phyloP scores from a whole-genome alignment of 208 protist genomes.

The Angomonas ambiguus region DNA sequence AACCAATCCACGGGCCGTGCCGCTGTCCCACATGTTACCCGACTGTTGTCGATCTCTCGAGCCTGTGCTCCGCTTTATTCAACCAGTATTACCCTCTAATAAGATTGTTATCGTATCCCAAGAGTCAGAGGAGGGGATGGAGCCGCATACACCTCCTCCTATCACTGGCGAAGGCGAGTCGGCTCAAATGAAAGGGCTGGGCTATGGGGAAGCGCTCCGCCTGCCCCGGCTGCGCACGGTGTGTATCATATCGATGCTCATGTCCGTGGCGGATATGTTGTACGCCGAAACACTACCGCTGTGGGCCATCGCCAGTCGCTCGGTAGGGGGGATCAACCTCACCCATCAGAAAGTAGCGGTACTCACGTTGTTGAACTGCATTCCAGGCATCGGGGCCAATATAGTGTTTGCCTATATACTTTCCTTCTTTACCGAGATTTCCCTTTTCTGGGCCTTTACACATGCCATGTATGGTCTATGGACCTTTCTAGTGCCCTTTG shows the following conservation, averaged over 20 bases:
- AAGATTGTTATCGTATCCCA: not conserved
- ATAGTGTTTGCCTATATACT: conserved; percentile 33
- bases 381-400: conserved; percentile 46
- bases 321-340: conserved; percentile 35
- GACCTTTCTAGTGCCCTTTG: conserved; percentile 20
- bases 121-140: too few species aligned
- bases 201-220: conserved; percentile 37
- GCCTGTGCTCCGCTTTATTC: not conserved
- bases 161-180: too few species aligned
- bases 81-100: not conserved
- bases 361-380: conserved; percentile 30
- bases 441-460: conserved; percentile 27
- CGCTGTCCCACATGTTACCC: conserved; percentile 8
- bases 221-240: conserved; percentile 28
- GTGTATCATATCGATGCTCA: conserved; percentile 47
- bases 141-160: too few species aligned
- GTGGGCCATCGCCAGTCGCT: conserved; percentile 38
- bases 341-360: conserved; percentile 29
- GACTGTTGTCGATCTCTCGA: not conserved
- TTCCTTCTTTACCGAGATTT: conserved; percentile 16
- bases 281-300: conserved; percentile 54
- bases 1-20: conserved; percentile 26
- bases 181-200: conserved; percentile 19
- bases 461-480: conserved; percentile 8
- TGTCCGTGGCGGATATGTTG: conserved; percentile 44